Percentiles rank a stretch among this genome's conserved stretches.
These are phyloP conservation scores for Aspergillus fischeri DNA, from an alignment of 2,329 filamentous ascomycete species.

Conservation along the genomic window DNA sequence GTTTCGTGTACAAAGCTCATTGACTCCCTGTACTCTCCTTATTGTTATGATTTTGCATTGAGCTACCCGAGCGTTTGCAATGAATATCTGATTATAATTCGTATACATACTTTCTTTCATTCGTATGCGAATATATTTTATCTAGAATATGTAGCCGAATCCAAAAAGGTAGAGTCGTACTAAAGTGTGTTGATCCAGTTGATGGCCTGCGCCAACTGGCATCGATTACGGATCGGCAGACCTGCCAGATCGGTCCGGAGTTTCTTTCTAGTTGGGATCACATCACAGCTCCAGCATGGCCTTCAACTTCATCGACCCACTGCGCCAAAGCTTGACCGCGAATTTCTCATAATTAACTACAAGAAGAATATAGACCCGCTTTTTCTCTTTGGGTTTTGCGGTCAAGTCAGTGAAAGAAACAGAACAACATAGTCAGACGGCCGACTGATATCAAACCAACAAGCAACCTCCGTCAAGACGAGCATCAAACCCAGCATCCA, in stretches of 20 bases:
- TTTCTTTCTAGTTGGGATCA: neutral
- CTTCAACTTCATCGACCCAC: neutral
- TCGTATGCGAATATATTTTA: too few relatives aligned
- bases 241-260: constrained; percentile 1
- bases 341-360: neutral
- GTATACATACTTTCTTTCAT: neutral
- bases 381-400: neutral
- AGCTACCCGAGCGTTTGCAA: neutral
- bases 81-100: neutral
- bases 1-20: neutral
- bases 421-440: neutral
- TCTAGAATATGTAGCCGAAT: neutral
- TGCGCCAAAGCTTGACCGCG: neutral
- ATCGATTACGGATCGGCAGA: neutral
- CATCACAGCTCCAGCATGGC: neutral
- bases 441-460: neutral
- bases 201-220: neutral
- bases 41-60: neutral
- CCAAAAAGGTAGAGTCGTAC: neutral
- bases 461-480: neutral
- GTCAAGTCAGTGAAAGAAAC: neutral
- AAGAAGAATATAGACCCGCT: neutral
- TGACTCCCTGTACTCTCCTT: neutral
- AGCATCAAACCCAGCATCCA: neutral
- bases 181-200: neutral